A percentile compares a stretch with the other conserved stretches of the same genome.
These are phyloP conservation scores for Dioscorea alata DNA, from an alignment of 106 monocot species.

Conservation along the genomic window DNA sequence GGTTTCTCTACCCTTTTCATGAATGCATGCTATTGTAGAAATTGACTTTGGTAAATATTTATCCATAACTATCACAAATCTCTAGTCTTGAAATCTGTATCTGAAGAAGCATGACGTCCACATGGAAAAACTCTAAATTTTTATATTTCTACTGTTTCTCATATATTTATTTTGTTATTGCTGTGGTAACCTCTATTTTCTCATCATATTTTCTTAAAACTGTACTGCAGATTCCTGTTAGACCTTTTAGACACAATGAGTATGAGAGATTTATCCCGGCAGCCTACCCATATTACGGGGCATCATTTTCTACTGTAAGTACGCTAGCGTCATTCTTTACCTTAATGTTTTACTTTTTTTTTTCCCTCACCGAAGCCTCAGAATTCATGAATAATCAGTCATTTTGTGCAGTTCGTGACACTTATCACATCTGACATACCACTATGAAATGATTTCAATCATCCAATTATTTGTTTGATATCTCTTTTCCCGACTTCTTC, in stretches of 20 bases:
- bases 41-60: too few relatives aligned
- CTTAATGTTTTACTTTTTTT: background rate
- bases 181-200: too few relatives aligned
- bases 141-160: background rate
- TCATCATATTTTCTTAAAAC: background rate
- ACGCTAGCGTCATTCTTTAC: background rate
- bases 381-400: background rate
- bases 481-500: background rate
- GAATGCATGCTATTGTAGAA: too few relatives aligned
- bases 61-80: too few relatives aligned
- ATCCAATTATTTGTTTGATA: background rate
- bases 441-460: background rate
- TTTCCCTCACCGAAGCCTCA: background rate
- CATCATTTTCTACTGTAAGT: conserved; percentile 93
- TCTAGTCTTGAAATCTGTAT: background rate
- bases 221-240: conserved; percentile 74
- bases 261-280: conserved; percentile 92
- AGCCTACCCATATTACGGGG: conserved; percentile 89
- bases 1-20: too few relatives aligned
- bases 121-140: background rate
- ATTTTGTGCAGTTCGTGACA: background rate
- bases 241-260: conserved; percentile 87
- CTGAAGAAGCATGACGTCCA: too few relatives aligned
- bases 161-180: background rate
- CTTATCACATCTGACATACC: background rate